Conservation (phyloP, 2,329 filamentous ascomycete genomes). For the Trichoderma asperellum region DNA sequence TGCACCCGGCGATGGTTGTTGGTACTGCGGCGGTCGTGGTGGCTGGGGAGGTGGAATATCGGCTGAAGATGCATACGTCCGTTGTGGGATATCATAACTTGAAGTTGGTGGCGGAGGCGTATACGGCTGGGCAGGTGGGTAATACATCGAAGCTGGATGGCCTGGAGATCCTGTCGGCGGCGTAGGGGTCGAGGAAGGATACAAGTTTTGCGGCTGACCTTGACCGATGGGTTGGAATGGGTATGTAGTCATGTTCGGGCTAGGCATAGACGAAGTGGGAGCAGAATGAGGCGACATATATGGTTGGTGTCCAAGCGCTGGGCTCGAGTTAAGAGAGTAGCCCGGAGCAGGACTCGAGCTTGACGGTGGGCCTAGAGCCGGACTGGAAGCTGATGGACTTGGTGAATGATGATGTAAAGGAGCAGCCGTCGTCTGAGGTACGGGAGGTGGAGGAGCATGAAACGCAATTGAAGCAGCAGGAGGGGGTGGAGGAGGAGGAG, state of each 20-base stretch:
- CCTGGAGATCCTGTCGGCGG: not conserved
- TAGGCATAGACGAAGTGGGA: not conserved
- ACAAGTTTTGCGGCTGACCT: not conserved
- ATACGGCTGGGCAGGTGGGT: constrained; percentile 13
- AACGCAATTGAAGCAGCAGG: not conserved
- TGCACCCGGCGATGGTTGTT: constrained; percentile 15
- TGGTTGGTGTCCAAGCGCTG: not conserved
- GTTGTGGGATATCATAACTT: constrained; percentile 25
- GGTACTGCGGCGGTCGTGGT: constrained; percentile 27
- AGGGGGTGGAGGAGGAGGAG: not conserved
- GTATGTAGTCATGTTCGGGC: not conserved
- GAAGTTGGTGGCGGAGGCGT: constrained; percentile 17
- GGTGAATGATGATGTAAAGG: not conserved
- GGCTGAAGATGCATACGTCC: constrained; percentile 28
- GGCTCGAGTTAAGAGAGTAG: not conserved
- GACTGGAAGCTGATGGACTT: not conserved
- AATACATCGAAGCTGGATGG: not conserved
- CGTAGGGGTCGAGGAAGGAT: not conserved
- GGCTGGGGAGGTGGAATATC: constrained; percentile 26
- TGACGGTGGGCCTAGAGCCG: not conserved
- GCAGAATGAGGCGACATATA: constrained; percentile 25
- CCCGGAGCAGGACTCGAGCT: not conserved
- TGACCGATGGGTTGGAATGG: constrained; percentile 5
- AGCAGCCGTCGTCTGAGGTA: not conserved
- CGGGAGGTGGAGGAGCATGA: not conserved